Conservation (phyloP, 2,329 filamentous ascomycete genomes). For the Lasiodiplodia hormozganensis region DNA sequence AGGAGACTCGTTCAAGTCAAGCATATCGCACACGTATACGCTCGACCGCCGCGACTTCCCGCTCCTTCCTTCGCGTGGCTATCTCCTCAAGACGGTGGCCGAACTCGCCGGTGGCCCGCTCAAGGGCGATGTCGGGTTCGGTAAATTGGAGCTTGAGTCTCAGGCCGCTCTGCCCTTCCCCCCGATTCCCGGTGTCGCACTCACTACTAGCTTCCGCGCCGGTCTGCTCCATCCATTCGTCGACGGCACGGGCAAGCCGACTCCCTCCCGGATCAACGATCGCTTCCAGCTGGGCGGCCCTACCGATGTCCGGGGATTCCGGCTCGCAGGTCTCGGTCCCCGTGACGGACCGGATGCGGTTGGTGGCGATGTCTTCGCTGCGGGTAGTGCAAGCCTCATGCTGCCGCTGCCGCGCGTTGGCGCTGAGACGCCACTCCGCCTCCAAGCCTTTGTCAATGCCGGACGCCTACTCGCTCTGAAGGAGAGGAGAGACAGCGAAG, state of each 20-base stretch:
- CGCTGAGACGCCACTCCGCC: slow-evolving; percentile 80
- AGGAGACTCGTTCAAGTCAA: slow-evolving; percentile 89
- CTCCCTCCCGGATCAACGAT: slow-evolving; percentile 84
- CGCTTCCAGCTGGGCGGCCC: slow-evolving; percentile 94
- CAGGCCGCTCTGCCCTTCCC: slow-evolving; percentile 74
- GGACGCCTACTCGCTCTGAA: slow-evolving; percentile 82
- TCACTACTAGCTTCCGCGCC: slow-evolving; percentile 81
- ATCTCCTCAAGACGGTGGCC: slow-evolving; percentile 76
- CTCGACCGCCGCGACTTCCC: slow-evolving; percentile 84
- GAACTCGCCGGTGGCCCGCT: slow-evolving; percentile 90
- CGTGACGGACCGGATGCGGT: slow-evolving; percentile 85
- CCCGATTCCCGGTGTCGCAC: slow-evolving; percentile 76
- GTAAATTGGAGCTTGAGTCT: slow-evolving; percentile 86
- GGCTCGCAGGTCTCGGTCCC: slow-evolving; percentile 85
- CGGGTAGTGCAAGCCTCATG: slow-evolving; percentile 84
- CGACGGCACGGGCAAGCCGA: slow-evolving; percentile 63
- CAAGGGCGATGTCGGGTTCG: slow-evolving; percentile 90
- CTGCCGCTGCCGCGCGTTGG: slow-evolving; percentile 84
- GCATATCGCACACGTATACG: slow-evolving; percentile 80
- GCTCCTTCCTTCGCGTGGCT: slow-evolving; percentile 82
- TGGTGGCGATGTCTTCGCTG: slow-evolving; percentile 90
- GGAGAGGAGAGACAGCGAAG: slow-evolving; percentile 42
- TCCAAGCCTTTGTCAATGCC: slow-evolving; percentile 91
- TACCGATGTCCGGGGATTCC: slow-evolving; percentile 93
- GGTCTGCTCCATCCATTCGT: slow-evolving; percentile 85